Evolutionary conservation across 495 filamentous ascomycete species (phyloP).

Genomic region (Neurospora sp.): DNA sequence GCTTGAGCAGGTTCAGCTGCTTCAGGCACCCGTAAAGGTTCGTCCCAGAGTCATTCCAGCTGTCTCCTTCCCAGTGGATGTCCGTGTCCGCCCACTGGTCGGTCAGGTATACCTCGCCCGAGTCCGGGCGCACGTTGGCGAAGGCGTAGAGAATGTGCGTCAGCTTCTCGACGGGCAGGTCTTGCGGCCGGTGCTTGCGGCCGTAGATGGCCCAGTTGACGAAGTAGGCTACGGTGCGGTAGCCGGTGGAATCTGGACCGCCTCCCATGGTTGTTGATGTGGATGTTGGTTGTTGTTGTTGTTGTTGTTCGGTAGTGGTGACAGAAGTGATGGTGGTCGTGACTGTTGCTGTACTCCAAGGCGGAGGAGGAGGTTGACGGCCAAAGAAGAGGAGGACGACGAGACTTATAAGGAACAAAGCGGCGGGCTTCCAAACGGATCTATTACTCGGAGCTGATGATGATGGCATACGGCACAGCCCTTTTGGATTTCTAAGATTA

Average conservation of each 20-base stretch:
- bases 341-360: background rate
- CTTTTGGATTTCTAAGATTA: background rate
- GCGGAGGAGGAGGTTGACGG: background rate
- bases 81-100: slow-evolving; percentile 80
- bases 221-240: slow-evolving; percentile 70
- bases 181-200: slow-evolving; percentile 75
- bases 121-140: slow-evolving; percentile 54
- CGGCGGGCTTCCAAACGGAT: background rate
- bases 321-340: background rate
- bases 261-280: slow-evolving; percentile 33
- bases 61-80: slow-evolving; percentile 82
- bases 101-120: slow-evolving; percentile 59
- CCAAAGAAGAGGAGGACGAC: background rate
- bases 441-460: background rate
- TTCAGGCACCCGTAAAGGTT: slow-evolving; percentile 90
- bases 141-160: slow-evolving; percentile 82
- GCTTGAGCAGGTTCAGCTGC: slow-evolving; percentile 88
- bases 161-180: slow-evolving; percentile 76
- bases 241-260: slow-evolving; percentile 31
- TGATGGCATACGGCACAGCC: background rate
- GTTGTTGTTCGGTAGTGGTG: background rate
- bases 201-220: slow-evolving; percentile 95
- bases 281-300: slow-evolving; percentile 2
- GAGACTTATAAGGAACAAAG: background rate
- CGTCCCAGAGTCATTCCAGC: slow-evolving; percentile 55